Evolutionary conservation across 495 filamentous ascomycete genomes (phyloP).

Genomic region (Xylaria palmicola): DNA sequence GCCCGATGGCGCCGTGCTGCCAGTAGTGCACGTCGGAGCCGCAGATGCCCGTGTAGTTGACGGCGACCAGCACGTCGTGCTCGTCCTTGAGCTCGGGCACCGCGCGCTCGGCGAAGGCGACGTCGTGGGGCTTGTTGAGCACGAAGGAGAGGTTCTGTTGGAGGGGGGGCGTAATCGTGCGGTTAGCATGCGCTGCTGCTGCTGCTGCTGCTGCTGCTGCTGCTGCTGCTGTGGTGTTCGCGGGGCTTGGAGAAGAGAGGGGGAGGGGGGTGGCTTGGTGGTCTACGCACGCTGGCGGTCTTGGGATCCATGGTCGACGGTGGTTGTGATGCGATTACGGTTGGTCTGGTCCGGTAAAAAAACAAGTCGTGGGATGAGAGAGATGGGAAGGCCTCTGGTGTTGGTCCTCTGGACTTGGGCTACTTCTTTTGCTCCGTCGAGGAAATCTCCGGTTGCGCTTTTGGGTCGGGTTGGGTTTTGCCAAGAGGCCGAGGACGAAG

Average conservation of each 20-base stretch:
- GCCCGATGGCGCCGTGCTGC: conserved; percentile 77
- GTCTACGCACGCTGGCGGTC: conserved; percentile 27
- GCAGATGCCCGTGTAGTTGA: conserved; percentile 89
- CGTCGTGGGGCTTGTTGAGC: conserved; percentile 68
- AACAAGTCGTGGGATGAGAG: neutral
- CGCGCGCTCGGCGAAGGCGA: conserved; percentile 74
- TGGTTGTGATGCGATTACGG: neutral
- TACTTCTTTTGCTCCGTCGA: neutral
- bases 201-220: neutral
- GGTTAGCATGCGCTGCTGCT: neutral
- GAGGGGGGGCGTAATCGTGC: neutral
- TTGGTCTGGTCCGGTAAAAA: too few relatives aligned
- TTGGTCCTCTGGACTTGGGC: too few relatives aligned
- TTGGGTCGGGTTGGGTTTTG: neutral
- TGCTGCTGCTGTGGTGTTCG: neutral
- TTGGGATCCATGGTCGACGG: conserved; percentile 23
- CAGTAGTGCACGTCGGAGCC: conserved; percentile 93
- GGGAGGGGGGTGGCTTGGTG: neutral
- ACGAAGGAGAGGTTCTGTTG: conserved; percentile 89
- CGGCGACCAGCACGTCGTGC: conserved; percentile 76
- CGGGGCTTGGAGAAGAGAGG: neutral
- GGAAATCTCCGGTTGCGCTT: neutral
- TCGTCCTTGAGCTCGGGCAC: conserved; percentile 63
- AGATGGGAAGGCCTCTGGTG: neutral
- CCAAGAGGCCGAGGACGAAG: neutral